Conservation (phyloP, 345 rosid species). For the Heritiera fomes region DNA sequence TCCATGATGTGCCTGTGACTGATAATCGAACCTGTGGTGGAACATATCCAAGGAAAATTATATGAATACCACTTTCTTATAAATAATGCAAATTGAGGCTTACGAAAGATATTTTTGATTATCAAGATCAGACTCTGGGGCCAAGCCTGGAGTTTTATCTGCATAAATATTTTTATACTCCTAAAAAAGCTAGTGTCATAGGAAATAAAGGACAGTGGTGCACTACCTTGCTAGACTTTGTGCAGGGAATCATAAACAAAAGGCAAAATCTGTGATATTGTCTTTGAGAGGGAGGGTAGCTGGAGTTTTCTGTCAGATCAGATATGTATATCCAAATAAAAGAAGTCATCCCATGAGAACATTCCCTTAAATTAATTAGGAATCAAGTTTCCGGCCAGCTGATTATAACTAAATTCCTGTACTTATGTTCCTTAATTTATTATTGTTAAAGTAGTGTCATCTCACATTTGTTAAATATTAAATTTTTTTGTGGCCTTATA, state of each 20-base stretch:
- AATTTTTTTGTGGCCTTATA: no score
- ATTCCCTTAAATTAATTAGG: neutral
- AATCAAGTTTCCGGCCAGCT: neutral
- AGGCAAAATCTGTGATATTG: neutral
- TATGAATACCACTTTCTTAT: no score
- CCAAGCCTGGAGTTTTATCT: neutral
- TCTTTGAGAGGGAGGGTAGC: neutral
- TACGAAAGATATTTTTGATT: neutral
- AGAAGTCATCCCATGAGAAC: neutral
- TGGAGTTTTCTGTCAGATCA: neutral
- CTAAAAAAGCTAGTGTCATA: neutral
- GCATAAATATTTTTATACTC: neutral
- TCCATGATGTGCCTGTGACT: no score
- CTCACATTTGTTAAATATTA: no score
- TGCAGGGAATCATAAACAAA: neutral
- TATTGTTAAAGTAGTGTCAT: no score
- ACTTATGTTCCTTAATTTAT: no score
- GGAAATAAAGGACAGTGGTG: neutral
- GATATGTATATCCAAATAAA: no score
- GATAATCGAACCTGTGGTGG: no score
- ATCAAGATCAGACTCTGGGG: neutral
- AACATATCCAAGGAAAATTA: no score
- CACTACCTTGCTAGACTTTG: neutral
- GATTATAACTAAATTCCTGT: neutral
- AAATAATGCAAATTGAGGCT: neutral